Base-by-base conservation (phyloP, 495 filamentous ascomycete species). In the Trypethelium eluteriae region DNA sequence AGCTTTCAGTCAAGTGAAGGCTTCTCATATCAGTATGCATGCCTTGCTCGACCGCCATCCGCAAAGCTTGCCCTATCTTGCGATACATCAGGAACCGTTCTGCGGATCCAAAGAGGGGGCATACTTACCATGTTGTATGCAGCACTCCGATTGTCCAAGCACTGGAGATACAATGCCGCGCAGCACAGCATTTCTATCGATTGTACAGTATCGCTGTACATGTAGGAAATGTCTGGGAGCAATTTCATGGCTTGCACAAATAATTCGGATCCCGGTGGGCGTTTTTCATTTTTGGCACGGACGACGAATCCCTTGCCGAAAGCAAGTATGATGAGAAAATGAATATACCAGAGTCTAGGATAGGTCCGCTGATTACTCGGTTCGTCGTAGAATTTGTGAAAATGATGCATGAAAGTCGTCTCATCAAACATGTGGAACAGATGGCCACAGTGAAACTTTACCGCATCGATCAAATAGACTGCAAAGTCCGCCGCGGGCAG, bases 351-450 rank as follows among this genome's bases (percentile, higher is more conserved):
- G 47, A 80, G 35, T 12, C 71, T 65, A 2, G 69, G 57, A 1
- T 71, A 70, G 12, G 71, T 70, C 39, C 69, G 69, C 5, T 68
- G 70, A 36, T 73, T 47, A 2, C n/a, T 70, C 3, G 71, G 67
- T 2, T 70, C 70, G 2, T 75, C 71, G 64, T 81, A 77, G 49
- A 78, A 79, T 1, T 74, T 73, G 32, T 74, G 70, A 3, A 80
- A 63, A 2, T 73, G 71, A 11, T 62, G 65, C 79, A 80, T 80
- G 38, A 80, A 81, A 2, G 69, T 72, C 16, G 63, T 57, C 64
- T 81, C 79, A 47, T 81, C 79, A 50, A 80, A 80, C 2, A 81
- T 74, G 34, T 81, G 78, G 71, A 77, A 81, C 2, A 81, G 44
- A 50, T 80, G 78, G 3, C 77, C 78, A 57, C 72, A 76, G 49